Evolutionary conservation across 192 early-diverging fungal species (phyloP).

Genomic region (Backusella parvicylindrica): DNA sequence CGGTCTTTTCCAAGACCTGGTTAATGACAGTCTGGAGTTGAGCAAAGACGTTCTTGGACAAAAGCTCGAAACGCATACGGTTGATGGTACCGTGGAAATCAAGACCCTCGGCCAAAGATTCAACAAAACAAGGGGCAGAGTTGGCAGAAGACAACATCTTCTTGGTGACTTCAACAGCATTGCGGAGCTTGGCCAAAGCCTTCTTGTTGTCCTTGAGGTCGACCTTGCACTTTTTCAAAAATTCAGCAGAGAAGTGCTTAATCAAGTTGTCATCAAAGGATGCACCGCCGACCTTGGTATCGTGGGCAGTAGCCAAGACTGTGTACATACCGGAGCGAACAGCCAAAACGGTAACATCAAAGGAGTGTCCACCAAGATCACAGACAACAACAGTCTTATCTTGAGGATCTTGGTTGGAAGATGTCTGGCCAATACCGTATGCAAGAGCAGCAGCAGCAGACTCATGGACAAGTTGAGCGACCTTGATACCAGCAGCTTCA

Average conservation of each 20-base stretch:
- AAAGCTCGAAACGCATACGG: constrained; percentile 88
- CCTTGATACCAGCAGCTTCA: constrained; percentile 73
- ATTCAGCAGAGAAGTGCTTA: constrained; percentile 78
- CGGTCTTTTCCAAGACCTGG: constrained; percentile 61
- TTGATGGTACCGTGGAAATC: constrained; percentile 84
- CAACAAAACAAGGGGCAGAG: constrained; percentile 88
- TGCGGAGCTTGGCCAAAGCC: constrained; percentile 77
- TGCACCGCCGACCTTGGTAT: constrained; percentile 77
- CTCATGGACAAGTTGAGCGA: constrained; percentile 82
- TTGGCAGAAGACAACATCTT: constrained; percentile 76
- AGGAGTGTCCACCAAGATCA: constrained; percentile 84
- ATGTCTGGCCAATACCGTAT: constrained; percentile 63
- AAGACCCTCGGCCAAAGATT: constrained; percentile 86
- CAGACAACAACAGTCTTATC: constrained; percentile 83
- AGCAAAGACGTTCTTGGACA: constrained; percentile 72
- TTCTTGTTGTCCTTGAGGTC: constrained; percentile 75
- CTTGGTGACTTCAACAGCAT: constrained; percentile 90
- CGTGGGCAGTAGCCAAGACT: constrained; percentile 74
- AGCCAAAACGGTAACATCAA: constrained; percentile 78
- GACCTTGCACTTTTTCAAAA: constrained; percentile 81
- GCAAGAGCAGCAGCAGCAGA: constrained; percentile 88
- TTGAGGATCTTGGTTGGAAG: constrained; percentile 42
- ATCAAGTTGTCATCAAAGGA: constrained; percentile 83
- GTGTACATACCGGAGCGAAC: constrained; percentile 71
- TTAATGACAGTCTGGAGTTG: constrained; percentile 65